These are phyloP conservation scores for Metschnikowia anglica DNA, from an alignment of 805 yeast genomes.

Conservation along the genomic window DNA sequence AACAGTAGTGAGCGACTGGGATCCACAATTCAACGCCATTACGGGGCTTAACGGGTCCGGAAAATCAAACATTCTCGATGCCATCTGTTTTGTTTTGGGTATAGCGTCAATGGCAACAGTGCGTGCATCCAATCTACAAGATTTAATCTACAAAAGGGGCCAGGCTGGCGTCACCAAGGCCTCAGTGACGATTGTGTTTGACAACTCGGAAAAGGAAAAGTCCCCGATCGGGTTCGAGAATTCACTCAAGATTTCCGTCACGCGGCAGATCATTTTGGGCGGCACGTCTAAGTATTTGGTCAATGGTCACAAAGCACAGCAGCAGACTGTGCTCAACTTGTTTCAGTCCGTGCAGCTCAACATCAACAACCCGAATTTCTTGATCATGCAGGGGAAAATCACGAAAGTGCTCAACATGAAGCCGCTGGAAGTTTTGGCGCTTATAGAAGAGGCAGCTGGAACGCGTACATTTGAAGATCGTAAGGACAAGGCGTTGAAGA, in stretches of 20 bases:
- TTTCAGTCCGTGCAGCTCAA: slow-evolving; percentile 95
- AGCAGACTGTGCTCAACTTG: slow-evolving; percentile 82
- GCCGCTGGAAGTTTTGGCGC: slow-evolving; percentile 81
- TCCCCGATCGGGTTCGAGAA: slow-evolving; percentile 89
- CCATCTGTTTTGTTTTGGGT: slow-evolving; percentile 97
- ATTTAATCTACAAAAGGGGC: slow-evolving; percentile 92
- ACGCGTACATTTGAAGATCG: slow-evolving; percentile 94
- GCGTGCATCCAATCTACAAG: slow-evolving; percentile 89
- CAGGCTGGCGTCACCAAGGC: slow-evolving; percentile 98
- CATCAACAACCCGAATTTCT: slow-evolving; percentile 93
- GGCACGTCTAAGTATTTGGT: slow-evolving; percentile 90
- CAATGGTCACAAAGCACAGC: slow-evolving; percentile 96
- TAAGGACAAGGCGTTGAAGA: slow-evolving; percentile 84
- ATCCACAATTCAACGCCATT: slow-evolving; percentile 92
- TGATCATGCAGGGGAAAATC: slow-evolving; percentile 98
- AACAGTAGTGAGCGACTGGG: slow-evolving; percentile 95
- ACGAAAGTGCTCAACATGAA: slow-evolving; percentile 97
- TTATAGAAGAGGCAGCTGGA: slow-evolving; percentile 98
- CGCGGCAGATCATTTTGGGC: slow-evolving; percentile 87
- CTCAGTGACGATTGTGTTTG: slow-evolving; percentile 92
- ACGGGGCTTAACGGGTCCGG: slow-evolving; percentile 98
- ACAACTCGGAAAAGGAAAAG: slow-evolving; percentile 70
- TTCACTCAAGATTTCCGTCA: slow-evolving; percentile 76
- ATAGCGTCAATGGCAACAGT: slow-evolving; percentile 93
- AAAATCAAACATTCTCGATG: slow-evolving; percentile 92